A percentile compares a stretch with the other conserved stretches of the same genome.
phyloP scores from a whole-genome alignment of 1,284 basidiomycete species.

The Waitea zeae region DNA sequence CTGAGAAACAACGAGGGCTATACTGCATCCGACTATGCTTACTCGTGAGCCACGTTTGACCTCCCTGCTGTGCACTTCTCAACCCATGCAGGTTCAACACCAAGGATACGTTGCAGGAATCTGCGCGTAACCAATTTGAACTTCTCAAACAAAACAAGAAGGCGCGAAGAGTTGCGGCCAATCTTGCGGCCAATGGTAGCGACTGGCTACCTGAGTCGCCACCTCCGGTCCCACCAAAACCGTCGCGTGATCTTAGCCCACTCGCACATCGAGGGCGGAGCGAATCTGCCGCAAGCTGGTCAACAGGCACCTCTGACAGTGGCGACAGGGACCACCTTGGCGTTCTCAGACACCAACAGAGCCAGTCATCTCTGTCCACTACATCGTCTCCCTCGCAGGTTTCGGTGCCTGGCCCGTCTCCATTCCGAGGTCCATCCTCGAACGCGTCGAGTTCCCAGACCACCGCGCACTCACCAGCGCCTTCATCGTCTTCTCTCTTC shows the following conservation, averaged over 20 bases:
- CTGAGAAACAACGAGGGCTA: constrained; percentile 83
- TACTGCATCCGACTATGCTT: constrained; percentile 84
- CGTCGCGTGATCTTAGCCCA: constrained; percentile 8
- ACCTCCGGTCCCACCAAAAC: constrained; percentile 13
- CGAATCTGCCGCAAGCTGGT: constrained; percentile 63
- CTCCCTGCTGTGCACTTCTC: constrained; percentile 6
- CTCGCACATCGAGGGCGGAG: constrained; percentile 43
- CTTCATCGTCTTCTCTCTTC: constrained; percentile 17
- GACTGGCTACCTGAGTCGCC: constrained; percentile 32
- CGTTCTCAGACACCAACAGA: constrained; percentile 14
- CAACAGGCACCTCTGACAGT: constrained; percentile 56
- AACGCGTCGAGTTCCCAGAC: too few relatives aligned
- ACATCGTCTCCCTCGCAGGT: constrained; percentile 35
- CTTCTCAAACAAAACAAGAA: constrained; percentile 68
- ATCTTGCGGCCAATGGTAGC: constrained; percentile 47
- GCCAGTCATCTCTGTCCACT: constrained; percentile 28
- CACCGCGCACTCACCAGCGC: too few relatives aligned
- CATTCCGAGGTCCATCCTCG: too few relatives aligned
- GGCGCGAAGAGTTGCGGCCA: constrained; percentile 43
- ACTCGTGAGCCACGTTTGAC: constrained; percentile 38
- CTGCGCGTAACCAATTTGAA: constrained; percentile 58
- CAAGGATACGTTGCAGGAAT: constrained; percentile 57
- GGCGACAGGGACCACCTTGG: constrained; percentile 37
- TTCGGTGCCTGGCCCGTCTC: constrained; percentile 25
- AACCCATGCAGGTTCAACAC: constrained; percentile 33